Evolutionary conservation across 1,139 yeast species (phyloP).

Genomic region (Geotrichum restrictum): DNA sequence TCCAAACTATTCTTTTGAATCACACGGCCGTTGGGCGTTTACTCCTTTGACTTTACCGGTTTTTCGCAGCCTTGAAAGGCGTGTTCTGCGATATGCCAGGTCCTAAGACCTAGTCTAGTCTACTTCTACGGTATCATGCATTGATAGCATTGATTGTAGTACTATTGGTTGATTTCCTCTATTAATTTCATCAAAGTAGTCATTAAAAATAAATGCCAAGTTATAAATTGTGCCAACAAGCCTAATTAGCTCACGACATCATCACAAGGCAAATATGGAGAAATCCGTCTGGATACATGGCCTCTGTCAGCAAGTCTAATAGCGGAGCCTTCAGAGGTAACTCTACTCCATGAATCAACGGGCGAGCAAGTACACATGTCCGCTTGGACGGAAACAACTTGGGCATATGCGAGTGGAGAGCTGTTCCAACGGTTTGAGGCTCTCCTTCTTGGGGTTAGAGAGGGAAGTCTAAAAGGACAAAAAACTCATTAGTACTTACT

Average conservation of each 20-base stretch:
- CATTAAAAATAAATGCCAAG: no score
- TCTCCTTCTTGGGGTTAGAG: conserved; percentile 19
- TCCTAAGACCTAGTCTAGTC: no score
- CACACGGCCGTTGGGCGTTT: no score
- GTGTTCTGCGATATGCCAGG: no score
- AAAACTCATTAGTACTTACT: conserved; percentile 23
- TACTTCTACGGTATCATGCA: no score
- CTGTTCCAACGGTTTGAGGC: conserved; percentile 42
- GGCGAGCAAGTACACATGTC: conserved; percentile 42
- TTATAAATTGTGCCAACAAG: no score
- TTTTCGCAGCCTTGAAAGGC: no score
- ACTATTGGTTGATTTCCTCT: no score
- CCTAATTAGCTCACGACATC: conserved; percentile 30
- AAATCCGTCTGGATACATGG: conserved; percentile 71
- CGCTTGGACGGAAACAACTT: conserved; percentile 43
- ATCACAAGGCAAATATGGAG: conserved; percentile 55
- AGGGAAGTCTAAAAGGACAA: neutral
- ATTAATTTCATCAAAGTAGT: no score
- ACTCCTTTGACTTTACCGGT: no score
- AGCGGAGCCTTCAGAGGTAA: conserved; percentile 48
- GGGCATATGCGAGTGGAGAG: conserved; percentile 45
- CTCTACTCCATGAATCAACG: conserved; percentile 63
- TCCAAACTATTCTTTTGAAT: no score
- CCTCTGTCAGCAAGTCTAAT: conserved; percentile 50
- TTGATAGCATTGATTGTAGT: no score